Percentiles rank a stretch among this genome's conserved stretches.
phyloP scores from a whole-genome alignment of 768 basidiomycete species.

The Clitopilus passeckerianus region DNA sequence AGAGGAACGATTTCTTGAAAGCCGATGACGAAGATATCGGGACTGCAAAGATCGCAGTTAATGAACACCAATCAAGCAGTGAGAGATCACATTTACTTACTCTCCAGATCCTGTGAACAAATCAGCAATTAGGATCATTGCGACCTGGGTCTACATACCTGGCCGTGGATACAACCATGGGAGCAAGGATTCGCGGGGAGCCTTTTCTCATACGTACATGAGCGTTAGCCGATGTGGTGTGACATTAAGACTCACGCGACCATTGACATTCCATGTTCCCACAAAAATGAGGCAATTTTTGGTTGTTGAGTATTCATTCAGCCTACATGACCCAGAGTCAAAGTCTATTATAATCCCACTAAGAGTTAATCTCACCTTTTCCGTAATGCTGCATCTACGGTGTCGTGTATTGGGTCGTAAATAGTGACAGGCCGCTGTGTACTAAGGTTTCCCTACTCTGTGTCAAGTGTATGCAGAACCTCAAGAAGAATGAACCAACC shows the following conservation, averaged over 20 bases:
- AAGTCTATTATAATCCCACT: neutral
- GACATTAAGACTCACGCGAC: conserved; percentile 49
- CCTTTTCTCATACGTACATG: conserved; percentile 26
- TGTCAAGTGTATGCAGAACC: conserved; percentile 3
- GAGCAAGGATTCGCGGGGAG: conserved; percentile 75
- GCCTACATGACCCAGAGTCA: conserved; percentile 39
- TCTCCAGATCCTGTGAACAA: neutral
- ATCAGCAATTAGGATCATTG: neutral
- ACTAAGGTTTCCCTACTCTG: conserved; percentile 83
- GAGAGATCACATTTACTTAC: neutral
- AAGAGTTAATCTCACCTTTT: conserved; percentile 44
- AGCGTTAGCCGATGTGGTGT: neutral
- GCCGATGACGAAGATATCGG: conserved; percentile 86
- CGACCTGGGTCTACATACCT: conserved; percentile 8
- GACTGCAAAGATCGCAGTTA: conserved; percentile 37
- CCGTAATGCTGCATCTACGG: conserved; percentile 67
- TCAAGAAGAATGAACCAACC: conserved; percentile 37
- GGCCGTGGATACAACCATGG: conserved; percentile 83
- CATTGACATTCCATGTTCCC: conserved; percentile 97
- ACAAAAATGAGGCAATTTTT: conserved; percentile 71
- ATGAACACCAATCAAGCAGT: neutral
- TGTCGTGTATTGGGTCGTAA: conserved; percentile 91
- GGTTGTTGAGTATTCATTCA: conserved; percentile 74
- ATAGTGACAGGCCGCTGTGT: conserved; percentile 85
- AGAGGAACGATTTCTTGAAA: conserved; percentile 98